Base-by-base conservation (phyloP, 148 eudicot genomes). In the Amaranthus cruentus region DNA sequence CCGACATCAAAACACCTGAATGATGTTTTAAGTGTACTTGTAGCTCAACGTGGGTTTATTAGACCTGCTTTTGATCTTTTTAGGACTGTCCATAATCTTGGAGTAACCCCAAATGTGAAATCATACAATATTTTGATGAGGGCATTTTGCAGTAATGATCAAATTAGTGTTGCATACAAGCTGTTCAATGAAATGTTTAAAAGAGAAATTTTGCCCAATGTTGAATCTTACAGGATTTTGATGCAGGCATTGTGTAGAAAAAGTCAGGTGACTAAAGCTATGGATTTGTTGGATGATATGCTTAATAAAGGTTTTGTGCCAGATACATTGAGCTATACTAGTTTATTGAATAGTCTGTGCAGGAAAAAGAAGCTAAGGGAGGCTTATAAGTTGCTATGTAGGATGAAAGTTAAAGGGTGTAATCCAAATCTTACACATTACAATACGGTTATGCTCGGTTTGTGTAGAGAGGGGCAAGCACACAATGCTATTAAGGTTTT, bases 371-470 rank as follows among this genome's bases (percentile, higher is more conserved):
- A 86, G 84, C 87, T 90, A 18, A 88, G 59, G 62, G 98, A 93
- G 86, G 98, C 98, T 21, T 93, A 93, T 77, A 93, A 93, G 92
- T 84, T 93, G 78, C 77, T 93, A 8, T 93, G 96, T 75, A 78
- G 98, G 79, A 93, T 93, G 96, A 91, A 86, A 77, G 88, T 93
- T 55, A 90, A 89, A 76, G 98, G 98, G 15, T 93, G 98, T 82
- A 86, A 93, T 73, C 98, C 98, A 0, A 93, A 91, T 69, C 83
- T 93, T 15, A 86, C 82, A 5, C 98, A 93, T 77, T 90, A 90
- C 64, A 93, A 93, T 50, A 93, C 94, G 0, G 81, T 91, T 79
- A 85, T 93, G 14, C 75, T 78, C 70, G 98, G 98, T 0, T 84
- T 86, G 56, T 93, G 96, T 78, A 79, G 91, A 64, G 92, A 85